Percentiles rank a stretch among this genome's conserved stretches.
Evolutionary conservation across 345 rosid species (phyloP).

Genomic region (Eucalyptus brandiana): DNA sequence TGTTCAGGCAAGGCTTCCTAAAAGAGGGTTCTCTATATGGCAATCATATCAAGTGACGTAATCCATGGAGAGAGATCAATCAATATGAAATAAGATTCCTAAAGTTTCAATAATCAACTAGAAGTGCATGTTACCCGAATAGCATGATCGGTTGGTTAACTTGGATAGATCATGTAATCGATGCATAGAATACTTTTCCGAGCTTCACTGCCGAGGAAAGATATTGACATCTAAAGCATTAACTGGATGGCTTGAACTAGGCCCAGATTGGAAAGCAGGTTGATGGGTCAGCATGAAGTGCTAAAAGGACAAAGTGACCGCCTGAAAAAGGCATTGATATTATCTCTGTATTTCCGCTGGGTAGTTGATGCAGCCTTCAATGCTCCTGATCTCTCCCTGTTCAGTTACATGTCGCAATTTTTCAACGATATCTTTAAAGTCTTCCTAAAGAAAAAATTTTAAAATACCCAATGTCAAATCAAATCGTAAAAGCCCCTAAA

Average conservation of each 20-base stretch:
- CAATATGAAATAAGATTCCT: background rate
- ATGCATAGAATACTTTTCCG: background rate
- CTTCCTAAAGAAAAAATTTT: too few relatives aligned
- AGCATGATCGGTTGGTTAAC: too few relatives aligned
- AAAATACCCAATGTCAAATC: background rate
- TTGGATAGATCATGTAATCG: too few relatives aligned
- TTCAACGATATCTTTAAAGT: too few relatives aligned
- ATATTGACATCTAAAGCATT: background rate
- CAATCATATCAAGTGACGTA: background rate
- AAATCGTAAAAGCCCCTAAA: background rate
- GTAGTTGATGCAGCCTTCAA: too few relatives aligned
- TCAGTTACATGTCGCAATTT: too few relatives aligned
- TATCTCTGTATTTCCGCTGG: constrained; percentile 15
- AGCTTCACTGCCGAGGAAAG: background rate
- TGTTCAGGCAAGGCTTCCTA: background rate
- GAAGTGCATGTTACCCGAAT: background rate
- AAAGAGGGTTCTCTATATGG: background rate
- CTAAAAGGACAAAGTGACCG: background rate
- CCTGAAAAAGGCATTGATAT: background rate
- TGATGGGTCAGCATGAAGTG: background rate
- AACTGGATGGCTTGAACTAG: background rate
- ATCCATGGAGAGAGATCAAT: background rate
- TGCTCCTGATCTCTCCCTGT: too few relatives aligned
- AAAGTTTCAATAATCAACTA: background rate
- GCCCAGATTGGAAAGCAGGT: background rate